Evolutionary conservation across 306 rosid species (phyloP).

Genomic region (Benincasa hispida): DNA sequence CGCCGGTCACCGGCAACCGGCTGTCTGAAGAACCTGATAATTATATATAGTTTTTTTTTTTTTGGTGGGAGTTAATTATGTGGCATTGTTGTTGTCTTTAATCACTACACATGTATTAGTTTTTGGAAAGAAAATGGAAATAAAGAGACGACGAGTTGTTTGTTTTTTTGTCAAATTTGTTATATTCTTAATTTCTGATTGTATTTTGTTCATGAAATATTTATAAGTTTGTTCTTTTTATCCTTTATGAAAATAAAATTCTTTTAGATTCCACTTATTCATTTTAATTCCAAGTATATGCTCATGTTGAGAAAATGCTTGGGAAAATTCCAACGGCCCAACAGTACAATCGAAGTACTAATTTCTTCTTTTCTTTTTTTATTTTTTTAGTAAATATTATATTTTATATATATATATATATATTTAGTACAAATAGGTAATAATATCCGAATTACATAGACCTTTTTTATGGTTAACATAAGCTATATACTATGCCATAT

Average conservation of each 20-base stretch:
- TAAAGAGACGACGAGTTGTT: background rate
- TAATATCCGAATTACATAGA: too few species aligned
- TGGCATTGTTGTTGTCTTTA: background rate
- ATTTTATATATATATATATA: too few species aligned
- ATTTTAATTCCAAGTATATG: background rate
- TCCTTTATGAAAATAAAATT: too few species aligned
- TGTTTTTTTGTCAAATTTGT: background rate
- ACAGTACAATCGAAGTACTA: background rate
- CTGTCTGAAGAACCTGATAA: background rate
- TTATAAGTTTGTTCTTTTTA: background rate
- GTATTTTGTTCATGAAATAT: background rate
- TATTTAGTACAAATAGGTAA: too few species aligned
- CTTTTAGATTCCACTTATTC: background rate
- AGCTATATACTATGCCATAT: too few species aligned
- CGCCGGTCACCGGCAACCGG: background rate
- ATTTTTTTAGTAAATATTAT: too few species aligned
- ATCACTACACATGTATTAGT: background rate
- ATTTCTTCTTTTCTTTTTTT: background rate
- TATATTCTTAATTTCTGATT: background rate
- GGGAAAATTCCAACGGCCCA: background rate
- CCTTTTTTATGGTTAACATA: too few species aligned
- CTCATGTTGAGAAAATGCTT: background rate
- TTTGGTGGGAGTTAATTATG: background rate
- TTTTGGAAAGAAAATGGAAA: background rate
- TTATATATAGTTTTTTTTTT: background rate